Base-by-base conservation (phyloP, 371 early-diverging fungal genomes). In the Syncephalastrum sp. region DNA sequence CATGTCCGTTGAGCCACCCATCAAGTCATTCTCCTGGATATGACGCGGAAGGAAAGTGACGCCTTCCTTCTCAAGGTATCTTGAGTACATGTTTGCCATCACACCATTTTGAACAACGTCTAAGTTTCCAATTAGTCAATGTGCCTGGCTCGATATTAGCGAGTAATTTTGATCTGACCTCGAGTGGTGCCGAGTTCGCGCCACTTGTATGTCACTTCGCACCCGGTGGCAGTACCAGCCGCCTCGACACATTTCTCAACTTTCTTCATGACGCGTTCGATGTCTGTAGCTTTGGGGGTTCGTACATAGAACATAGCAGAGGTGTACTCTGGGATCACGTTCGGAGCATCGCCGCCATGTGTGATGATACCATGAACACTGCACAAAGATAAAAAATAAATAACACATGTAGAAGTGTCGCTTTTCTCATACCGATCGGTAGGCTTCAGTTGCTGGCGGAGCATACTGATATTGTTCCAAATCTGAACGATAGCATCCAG, bases 311-410 rank as follows among this genome's bases (percentile, higher is more conserved):
- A 74, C 43, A 69, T 65, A 17, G 78, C 86, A 12, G 81, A 62
- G 5, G 86, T 72, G 54, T 85, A 71, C n/a, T 75, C 85, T n/a
- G 87, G 87, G 42, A 87, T 84, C 15, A 85, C 74, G 63, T 68
- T 63, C 38, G 64, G 63, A 1, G 84, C 82, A 50, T 75, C 65
- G 13, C 90, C 89, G 33, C 86, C 91, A 47, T 86, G 65, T 19
- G 79, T 81, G 43, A 91, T 86, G 53, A 92, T 84, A 47, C 88
- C 90, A 53, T 92, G 92, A 14, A 90, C 74, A 47, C 89, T 70
- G 47, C 21, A 16, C 2, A 33, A 33, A 12, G 10, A 33, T 2
- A 33, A 10, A 33, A 2, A 10, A 8, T 33, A 33, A 21, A 21
- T 21, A 21, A 21, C 21, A 21, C 21, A 21, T 21, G 0, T 21